Conservation (phyloP, 495 filamentous ascomycete genomes). For the Thermothielavioides terrestris region DNA sequence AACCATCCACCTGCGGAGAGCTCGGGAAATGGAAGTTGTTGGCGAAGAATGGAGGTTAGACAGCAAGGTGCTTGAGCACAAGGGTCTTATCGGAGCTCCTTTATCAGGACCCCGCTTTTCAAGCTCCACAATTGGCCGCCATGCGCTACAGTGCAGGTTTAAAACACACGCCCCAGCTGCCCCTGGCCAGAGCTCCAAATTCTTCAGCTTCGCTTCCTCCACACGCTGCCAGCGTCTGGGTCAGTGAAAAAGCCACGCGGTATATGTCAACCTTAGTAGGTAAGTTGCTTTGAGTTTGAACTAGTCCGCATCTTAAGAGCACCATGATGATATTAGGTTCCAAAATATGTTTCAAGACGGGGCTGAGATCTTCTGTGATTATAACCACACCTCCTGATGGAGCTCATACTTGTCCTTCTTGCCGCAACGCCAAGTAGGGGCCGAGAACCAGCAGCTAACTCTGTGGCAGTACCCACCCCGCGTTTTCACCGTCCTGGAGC, state of each 20-base stretch:
- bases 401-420: no score
- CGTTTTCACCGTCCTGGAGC: no score
- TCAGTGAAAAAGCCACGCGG: no score
- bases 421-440: no score
- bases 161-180: no score
- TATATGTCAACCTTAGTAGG: no score
- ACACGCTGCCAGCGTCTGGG: no score
- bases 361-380: conserved; percentile 7
- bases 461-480: no score
- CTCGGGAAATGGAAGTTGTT: background rate
- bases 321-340: conserved; percentile 7
- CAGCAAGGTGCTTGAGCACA: background rate
- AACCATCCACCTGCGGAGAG: background rate
- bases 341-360: conserved; percentile 13
- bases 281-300: no score
- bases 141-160: no score
- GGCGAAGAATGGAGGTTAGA: background rate
- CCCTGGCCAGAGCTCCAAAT: no score
- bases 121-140: background rate
- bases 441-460: background rate
- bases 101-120: background rate
- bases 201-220: no score
- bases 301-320: background rate
- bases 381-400: conserved; percentile 11
- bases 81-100: background rate